phyloP scores from a whole-genome alignment of 2,329 filamentous ascomycete genomes.

The Fusarium sp. region DNA sequence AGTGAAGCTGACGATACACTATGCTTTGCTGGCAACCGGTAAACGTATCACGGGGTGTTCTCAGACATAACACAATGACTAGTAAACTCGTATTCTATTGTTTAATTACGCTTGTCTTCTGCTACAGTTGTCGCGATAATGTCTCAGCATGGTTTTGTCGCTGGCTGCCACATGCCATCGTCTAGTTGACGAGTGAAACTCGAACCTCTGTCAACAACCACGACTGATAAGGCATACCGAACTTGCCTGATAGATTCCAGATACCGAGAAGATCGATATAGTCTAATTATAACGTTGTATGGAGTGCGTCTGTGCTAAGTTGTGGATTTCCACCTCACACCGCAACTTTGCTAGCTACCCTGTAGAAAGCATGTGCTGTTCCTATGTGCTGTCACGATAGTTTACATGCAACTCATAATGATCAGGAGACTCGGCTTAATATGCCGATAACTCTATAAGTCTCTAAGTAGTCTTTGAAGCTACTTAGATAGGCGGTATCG shows the following conservation, averaged over 20 bases:
- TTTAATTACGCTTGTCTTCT: not conserved
- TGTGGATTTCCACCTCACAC: constrained; percentile 4
- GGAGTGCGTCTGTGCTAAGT: not conserved
- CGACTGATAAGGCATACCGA: not conserved
- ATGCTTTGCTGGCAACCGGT: not conserved
- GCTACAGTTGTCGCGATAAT: not conserved
- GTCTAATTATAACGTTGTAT: not conserved
- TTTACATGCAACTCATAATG: not conserved
- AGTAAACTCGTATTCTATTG: not conserved
- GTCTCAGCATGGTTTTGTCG: not conserved
- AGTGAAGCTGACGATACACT: not conserved
- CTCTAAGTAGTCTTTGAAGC: too few species aligned
- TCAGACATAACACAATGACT: not conserved
- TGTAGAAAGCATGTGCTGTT: not conserved
- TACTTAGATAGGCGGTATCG: too few species aligned
- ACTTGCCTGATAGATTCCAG: not conserved
- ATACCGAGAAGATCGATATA: not conserved
- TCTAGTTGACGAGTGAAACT: not conserved
- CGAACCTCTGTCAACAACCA: not conserved
- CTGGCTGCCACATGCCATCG: not conserved
- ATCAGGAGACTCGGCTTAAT: not conserved
- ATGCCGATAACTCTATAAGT: not conserved
- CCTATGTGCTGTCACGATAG: not conserved
- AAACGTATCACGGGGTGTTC: not conserved
- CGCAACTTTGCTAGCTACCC: constrained; percentile 3